phyloP scores from a whole-genome alignment of 1,284 basidiomycete genomes.

The Ustilago hordei region DNA sequence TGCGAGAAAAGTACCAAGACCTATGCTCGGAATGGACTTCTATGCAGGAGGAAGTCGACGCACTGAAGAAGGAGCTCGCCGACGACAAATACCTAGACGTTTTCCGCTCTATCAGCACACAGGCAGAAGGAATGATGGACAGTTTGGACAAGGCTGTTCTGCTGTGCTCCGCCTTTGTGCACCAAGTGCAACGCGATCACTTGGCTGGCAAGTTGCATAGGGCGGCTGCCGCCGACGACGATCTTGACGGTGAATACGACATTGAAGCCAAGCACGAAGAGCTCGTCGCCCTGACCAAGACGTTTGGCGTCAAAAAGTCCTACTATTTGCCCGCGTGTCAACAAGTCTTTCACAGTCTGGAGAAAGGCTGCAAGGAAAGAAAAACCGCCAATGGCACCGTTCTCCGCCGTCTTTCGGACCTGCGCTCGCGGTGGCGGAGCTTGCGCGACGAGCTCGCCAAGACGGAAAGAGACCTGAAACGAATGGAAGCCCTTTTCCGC shows the following conservation, averaged over 20 bases:
- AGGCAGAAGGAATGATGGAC: constrained; percentile 96
- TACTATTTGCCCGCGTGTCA: constrained; percentile 92
- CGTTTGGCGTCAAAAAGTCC: constrained; percentile 70
- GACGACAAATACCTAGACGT: constrained; percentile 95
- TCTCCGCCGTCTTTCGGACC: constrained; percentile 84
- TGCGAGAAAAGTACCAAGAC: constrained; percentile 37
- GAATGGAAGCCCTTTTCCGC: constrained; percentile 75
- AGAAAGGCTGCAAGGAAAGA: constrained; percentile 88
- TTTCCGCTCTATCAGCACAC: constrained; percentile 90
- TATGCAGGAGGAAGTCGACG: constrained; percentile 82
- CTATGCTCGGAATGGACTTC: constrained; percentile 79
- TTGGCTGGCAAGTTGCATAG: constrained; percentile 25
- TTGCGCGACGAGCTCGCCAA: constrained; percentile 80
- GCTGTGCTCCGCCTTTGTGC: constrained; percentile 78
- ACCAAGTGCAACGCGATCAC: constrained; percentile 40
- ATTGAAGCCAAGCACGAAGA: constrained; percentile 46
- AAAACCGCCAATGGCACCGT: constrained; percentile 95
- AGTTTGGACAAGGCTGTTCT: constrained; percentile 90
- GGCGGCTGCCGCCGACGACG: constrained; percentile 22
- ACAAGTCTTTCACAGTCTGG: constrained; percentile 90
- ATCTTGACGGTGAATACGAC: constrained; percentile 33
- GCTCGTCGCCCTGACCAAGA: constrained; percentile 44
- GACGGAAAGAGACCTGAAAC: constrained; percentile 85
- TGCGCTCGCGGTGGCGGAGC: constrained; percentile 83
- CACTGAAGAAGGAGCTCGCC: constrained; percentile 86